Base-by-base conservation (phyloP, 2,329 filamentous ascomycete species). In the Aureobasidium melanogenum region DNA sequence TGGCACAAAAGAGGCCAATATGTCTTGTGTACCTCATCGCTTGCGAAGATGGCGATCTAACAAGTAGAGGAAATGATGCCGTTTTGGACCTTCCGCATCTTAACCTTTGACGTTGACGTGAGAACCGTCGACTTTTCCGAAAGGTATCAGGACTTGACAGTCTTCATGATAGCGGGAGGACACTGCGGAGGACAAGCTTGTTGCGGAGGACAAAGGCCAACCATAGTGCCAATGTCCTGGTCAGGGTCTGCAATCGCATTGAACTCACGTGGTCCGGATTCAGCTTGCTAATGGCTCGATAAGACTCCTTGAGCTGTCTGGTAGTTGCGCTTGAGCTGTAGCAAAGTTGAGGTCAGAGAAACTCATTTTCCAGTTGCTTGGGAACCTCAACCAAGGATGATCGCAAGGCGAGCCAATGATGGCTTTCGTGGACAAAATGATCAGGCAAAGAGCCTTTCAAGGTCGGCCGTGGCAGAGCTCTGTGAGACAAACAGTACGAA, bases 201-300 rank as follows among this genome's bases (percentile, higher is more conserved):
- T 80, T 85, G 2, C 71, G 62, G 0, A n/a, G n/a, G n/a, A n/a
- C n/a, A n/a, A n/a, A 88, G 72, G 0, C 86, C 86, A 62, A 88
- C 81, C 65, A 82, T 77, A 0, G 82, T 83, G 0, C 85, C 86
- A 0, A 79, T 72, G 56, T 87, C 80, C 66, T 89, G 87, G 10
- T 82, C 65, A 0, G 69, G 68, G 57, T 86, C 83, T 0, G 72
- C 58, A 10, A 66, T 39, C 28, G n/a, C n/a, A n/a, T n/a, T n/a
- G n/a, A n/a, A n/a, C n/a, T n/a, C n/a, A n/a, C n/a, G n/a, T n/a
- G n/a, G n/a, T n/a, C n/a, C n/a, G n/a, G n/a, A n/a, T n/a, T n/a
- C n/a, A n/a, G 28, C 28, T 30, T 30, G 28, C 28, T 5, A 30
- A 30, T 32, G 30, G 30, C 30, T 32, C 30, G 5, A 32, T 32